phyloP scores from a whole-genome alignment of 129 eudicot genomes.

The Ambrosia trifida region DNA sequence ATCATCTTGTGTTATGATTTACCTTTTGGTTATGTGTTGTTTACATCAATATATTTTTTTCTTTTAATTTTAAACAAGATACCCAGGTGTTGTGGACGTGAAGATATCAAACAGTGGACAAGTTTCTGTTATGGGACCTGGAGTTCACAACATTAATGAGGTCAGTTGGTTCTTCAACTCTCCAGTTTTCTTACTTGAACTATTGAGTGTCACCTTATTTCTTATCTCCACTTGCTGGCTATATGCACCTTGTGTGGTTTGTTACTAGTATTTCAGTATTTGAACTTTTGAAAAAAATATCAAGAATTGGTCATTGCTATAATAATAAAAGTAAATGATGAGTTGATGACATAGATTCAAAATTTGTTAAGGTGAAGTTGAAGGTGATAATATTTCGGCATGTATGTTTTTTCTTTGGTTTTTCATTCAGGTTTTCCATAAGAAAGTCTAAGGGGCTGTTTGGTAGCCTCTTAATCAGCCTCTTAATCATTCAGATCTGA shows the following conservation, averaged over 20 bases:
- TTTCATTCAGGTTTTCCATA: neutral
- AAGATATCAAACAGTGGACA: conserved; percentile 39
- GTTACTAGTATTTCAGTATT: conserved; percentile 8
- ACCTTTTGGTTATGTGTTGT: conserved; percentile 15
- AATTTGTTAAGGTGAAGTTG: conserved; percentile 8
- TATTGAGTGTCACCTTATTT: neutral
- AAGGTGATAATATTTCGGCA: conserved; percentile 9
- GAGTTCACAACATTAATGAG: conserved; percentile 46
- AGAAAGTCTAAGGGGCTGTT: too few species aligned
- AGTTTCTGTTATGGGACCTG: conserved; percentile 42
- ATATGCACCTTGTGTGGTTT: conserved; percentile 5
- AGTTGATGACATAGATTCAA: neutral
- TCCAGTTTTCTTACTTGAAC: conserved; percentile 10
- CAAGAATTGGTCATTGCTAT: conserved; percentile 14
- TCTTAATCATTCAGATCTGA: too few species aligned
- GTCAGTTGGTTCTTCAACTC: conserved; percentile 38
- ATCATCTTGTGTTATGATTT: neutral
- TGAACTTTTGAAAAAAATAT: neutral
- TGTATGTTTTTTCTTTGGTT: conserved; percentile 1
- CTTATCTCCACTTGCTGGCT: neutral
- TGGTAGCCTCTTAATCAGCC: too few species aligned
- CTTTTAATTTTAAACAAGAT: conserved; percentile 30
- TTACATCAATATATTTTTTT: conserved; percentile 2
- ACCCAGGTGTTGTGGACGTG: conserved; percentile 35
- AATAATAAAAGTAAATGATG: conserved; percentile 4